phyloP scores from a whole-genome alignment of 352 stramenopile genomes.

The Pythium coloratum region DNA sequence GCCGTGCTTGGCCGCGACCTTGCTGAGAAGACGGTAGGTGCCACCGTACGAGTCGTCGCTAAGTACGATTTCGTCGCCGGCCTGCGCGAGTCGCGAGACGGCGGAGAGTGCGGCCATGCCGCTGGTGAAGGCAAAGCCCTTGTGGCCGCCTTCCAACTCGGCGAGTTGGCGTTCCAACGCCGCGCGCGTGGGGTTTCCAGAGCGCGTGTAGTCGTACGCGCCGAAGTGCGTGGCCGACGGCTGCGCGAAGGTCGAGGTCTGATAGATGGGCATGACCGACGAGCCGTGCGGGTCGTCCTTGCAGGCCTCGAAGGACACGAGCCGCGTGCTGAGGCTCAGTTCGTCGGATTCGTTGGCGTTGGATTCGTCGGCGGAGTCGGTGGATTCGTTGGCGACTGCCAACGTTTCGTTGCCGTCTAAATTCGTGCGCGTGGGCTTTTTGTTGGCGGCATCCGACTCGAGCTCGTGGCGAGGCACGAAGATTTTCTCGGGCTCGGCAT shows the following conservation, averaged over 20 bases:
- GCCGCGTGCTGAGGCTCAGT: slow-evolving; percentile 68
- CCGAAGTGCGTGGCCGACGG: slow-evolving; percentile 87
- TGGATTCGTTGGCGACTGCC: slow-evolving; percentile 37
- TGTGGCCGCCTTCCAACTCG: slow-evolving; percentile 68
- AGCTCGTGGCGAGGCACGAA: slow-evolving; percentile 74
- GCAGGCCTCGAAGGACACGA: slow-evolving; percentile 81
- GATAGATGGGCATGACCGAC: slow-evolving; percentile 92
- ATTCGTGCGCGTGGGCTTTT: slow-evolving; percentile 53
- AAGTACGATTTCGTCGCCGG: slow-evolving; percentile 92
- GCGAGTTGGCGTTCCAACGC: slow-evolving; percentile 93
- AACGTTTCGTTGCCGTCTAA: slow-evolving; percentile 72
- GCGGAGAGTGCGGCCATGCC: slow-evolving; percentile 96
- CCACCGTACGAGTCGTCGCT: slow-evolving; percentile 97
- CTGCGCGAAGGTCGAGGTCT: slow-evolving; percentile 90
- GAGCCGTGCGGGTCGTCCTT: slow-evolving; percentile 90
- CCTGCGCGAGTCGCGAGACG: slow-evolving; percentile 88
- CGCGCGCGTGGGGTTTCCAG: slow-evolving; percentile 92
- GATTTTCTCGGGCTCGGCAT: slow-evolving; percentile 68
- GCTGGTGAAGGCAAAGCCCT: slow-evolving; percentile 90
- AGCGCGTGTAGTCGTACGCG: slow-evolving; percentile 94
- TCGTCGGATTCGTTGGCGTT: slow-evolving; percentile 33
- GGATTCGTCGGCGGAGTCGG: slow-evolving; percentile 25
- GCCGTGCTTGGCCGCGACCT: slow-evolving; percentile 85
- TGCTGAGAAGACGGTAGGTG: slow-evolving; percentile 91
- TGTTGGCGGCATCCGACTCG: slow-evolving; percentile 27